These are phyloP conservation scores for Mycocentrospora acerina DNA, from an alignment of 2,329 filamentous ascomycete genomes.

Conservation along the genomic window DNA sequence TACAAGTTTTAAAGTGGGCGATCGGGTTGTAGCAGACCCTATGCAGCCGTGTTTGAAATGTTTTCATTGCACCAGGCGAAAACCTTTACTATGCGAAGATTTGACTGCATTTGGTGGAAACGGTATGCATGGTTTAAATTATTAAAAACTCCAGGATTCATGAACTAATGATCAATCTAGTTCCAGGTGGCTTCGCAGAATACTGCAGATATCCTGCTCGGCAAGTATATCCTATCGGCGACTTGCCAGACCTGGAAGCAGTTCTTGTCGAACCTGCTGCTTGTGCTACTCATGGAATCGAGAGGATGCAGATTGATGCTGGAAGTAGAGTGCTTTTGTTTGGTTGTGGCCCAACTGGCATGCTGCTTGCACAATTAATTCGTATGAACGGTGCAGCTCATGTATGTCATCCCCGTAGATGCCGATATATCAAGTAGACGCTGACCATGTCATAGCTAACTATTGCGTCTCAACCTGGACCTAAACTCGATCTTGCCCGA, in stretches of 20 bases:
- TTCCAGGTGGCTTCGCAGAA: constrained; percentile 72
- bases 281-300: constrained; percentile 69
- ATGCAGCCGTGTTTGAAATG: constrained; percentile 70
- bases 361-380: constrained; percentile 64
- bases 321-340: constrained; percentile 67
- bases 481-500: constrained; percentile 70
- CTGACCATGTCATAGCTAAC: constrained; percentile 47
- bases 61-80: constrained; percentile 71
- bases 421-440: neutral
- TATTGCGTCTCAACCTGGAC: constrained; percentile 66
- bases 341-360: constrained; percentile 66
- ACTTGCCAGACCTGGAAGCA: constrained; percentile 67
- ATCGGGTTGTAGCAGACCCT: constrained; percentile 63
- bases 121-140: constrained; percentile 18
- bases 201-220: constrained; percentile 61
- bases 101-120: constrained; percentile 68
- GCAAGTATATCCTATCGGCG: constrained; percentile 65
- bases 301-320: constrained; percentile 67
- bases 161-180: constrained; percentile 22
- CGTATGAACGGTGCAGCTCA: constrained; percentile 67
- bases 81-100: constrained; percentile 68
- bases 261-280: constrained; percentile 71
- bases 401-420: constrained; percentile 23
- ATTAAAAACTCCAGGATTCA: neutral
- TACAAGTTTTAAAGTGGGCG: constrained; percentile 61